phyloP scores from a whole-genome alignment of 1,139 yeast species.

The Saccharomycopsis crataegensis region DNA sequence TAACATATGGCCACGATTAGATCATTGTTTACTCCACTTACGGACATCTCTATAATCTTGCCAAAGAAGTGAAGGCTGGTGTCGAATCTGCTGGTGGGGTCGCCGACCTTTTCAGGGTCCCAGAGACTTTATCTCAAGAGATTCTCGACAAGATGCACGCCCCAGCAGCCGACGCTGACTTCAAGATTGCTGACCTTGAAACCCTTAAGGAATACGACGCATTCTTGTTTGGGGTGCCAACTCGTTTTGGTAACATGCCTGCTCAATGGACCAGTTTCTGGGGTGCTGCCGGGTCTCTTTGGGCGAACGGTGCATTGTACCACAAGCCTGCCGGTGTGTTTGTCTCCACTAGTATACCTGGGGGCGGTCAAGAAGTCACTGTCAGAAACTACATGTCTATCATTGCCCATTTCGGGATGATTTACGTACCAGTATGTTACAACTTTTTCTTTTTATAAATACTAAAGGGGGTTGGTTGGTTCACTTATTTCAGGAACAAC shows the following conservation, averaged over 20 bases:
- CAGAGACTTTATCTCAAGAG: conserved; percentile 48
- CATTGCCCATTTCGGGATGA: conserved; percentile 55
- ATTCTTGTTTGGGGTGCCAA: conserved; percentile 56
- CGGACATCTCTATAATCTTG: conserved; percentile 51
- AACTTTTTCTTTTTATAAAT: too few relatives aligned
- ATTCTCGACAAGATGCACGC: conserved; percentile 42
- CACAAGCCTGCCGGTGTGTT: conserved; percentile 56
- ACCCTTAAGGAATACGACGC: conserved; percentile 48
- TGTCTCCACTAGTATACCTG: conserved; percentile 50
- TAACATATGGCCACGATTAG: neutral
- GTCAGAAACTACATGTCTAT: conserved; percentile 42
- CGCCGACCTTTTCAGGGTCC: conserved; percentile 52
- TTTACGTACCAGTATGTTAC: conserved; percentile 42
- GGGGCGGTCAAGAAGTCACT: conserved; percentile 63
- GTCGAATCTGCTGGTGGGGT: conserved; percentile 51
- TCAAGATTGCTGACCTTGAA: conserved; percentile 45
- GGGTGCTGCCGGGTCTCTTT: conserved; percentile 53
- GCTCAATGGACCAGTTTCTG: conserved; percentile 58
- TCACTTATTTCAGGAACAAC: too few relatives aligned
- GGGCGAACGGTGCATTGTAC: conserved; percentile 49
- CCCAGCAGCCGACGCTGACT: conserved; percentile 40
- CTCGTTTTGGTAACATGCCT: conserved; percentile 55
- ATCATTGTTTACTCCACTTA: conserved; percentile 56
- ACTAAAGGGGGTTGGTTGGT: too few relatives aligned
- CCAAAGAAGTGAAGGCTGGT: conserved; percentile 50